Evolutionary conservation across 108 stramenopile genomes (phyloP).

Genomic region (Cyclotella atomus): DNA sequence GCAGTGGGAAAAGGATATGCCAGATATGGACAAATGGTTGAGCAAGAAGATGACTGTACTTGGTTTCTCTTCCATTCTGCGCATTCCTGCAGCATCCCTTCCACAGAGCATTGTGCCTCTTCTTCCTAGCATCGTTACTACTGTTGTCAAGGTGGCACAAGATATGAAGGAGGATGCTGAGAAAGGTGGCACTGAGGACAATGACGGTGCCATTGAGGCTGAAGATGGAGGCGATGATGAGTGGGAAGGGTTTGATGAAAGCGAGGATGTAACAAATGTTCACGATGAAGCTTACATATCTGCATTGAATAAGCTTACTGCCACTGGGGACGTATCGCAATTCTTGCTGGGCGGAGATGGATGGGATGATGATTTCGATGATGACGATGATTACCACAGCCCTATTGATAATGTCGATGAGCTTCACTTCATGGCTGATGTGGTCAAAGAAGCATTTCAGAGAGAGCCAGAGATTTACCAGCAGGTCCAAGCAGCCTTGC

Average conservation of each 20-base stretch:
- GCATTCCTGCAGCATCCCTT: conserved; percentile 65
- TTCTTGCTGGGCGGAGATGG: conserved; percentile 79
- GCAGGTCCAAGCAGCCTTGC: conserved; percentile 76
- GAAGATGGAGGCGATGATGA: conserved; percentile 60
- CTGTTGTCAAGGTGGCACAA: conserved; percentile 57
- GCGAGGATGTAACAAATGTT: conserved; percentile 85
- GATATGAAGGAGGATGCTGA: conserved; percentile 79
- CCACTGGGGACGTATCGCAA: conserved; percentile 78
- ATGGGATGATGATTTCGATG: conserved; percentile 85
- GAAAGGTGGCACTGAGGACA: conserved; percentile 53
- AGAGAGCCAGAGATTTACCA: conserved; percentile 86
- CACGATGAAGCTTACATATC: conserved; percentile 84
- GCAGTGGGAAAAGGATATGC: conserved; percentile 81
- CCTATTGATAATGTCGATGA: conserved; percentile 84
- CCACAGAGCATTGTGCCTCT: conserved; percentile 62
- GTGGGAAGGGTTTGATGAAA: conserved; percentile 80
- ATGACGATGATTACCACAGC: conserved; percentile 86
- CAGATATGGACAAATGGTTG: conserved; percentile 68
- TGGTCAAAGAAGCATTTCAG: conserved; percentile 71
- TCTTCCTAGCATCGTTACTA: conserved; percentile 75
- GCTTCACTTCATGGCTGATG: conserved; percentile 74
- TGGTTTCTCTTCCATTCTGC: conserved; percentile 72
- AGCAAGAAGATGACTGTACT: conserved; percentile 84
- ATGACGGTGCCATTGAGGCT: conserved; percentile 50
- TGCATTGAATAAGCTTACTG: conserved; percentile 74